Evolutionary conservation across 2,329 filamentous ascomycete genomes (phyloP).

Genomic region (Xylariaceae sp.): DNA sequence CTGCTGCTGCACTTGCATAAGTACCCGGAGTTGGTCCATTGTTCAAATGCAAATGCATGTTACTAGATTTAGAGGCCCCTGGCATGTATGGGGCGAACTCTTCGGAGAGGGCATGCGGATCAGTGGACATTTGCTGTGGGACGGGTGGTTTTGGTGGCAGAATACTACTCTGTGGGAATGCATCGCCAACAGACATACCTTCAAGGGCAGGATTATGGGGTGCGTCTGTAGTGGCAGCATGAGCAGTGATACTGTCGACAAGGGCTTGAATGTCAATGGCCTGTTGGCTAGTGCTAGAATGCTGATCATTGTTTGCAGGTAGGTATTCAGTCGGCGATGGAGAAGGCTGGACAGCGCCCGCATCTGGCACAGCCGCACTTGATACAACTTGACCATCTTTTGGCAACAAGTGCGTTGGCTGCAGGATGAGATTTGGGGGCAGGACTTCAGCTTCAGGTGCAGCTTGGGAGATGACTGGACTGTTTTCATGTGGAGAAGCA

Average conservation of each 20-base stretch:
- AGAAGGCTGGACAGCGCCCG: not conserved
- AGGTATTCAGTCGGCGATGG: not conserved
- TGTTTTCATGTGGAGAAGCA: conserved; percentile 28
- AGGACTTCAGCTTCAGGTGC: conserved; percentile 37
- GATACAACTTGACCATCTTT: conserved; percentile 28
- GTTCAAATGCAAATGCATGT: conserved; percentile 26
- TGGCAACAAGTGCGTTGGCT: conserved; percentile 34
- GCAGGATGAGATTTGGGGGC: conserved; percentile 32
- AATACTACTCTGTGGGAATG: conserved; percentile 46
- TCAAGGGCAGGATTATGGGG: conserved; percentile 39
- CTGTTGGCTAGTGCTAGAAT: conserved; percentile 18
- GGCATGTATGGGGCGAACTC: conserved; percentile 42
- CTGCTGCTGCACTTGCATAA: conserved; percentile 44
- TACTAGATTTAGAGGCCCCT: conserved; percentile 40
- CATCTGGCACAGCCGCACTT: conserved; percentile 14
- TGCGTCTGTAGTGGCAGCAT: conserved; percentile 37
- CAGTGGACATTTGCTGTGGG: conserved; percentile 48
- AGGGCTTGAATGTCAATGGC: conserved; percentile 39
- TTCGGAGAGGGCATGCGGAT: conserved; percentile 43
- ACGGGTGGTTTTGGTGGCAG: conserved; percentile 56
- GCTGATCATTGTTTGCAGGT: not conserved
- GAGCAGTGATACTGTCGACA: conserved; percentile 39
- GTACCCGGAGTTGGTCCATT: conserved; percentile 44
- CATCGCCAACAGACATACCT: conserved; percentile 31
- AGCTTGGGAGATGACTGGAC: conserved; percentile 27